These are phyloP conservation scores for Pythium phragmitis DNA, from an alignment of 352 stramenopile genomes.

Conservation along the genomic window DNA sequence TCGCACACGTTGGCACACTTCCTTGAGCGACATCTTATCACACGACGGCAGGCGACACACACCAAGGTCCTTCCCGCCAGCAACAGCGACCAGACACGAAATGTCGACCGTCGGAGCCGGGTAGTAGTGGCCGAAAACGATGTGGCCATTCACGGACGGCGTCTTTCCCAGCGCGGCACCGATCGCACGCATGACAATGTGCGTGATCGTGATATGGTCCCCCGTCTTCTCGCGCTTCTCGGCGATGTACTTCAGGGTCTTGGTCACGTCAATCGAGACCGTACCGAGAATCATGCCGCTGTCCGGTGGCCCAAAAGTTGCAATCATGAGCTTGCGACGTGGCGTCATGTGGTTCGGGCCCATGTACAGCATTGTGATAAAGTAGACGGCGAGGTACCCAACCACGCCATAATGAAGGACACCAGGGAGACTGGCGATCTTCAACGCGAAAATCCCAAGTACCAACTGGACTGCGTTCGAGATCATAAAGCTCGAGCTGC, in stretches of 20 bases:
- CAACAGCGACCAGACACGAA: slow-evolving; percentile 61
- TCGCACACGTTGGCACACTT: slow-evolving; percentile 45
- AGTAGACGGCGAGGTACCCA: slow-evolving; percentile 48
- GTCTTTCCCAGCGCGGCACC: slow-evolving; percentile 48
- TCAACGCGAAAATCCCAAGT: slow-evolving; percentile 46
- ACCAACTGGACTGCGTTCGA: slow-evolving; percentile 55
- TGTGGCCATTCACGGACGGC: slow-evolving; percentile 68
- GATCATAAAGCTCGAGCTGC: slow-evolving; percentile 38
- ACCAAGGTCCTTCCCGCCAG: slow-evolving; percentile 57
- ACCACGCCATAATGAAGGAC: slow-evolving; percentile 46
- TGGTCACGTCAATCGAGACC: slow-evolving; percentile 65
- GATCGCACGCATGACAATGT: slow-evolving; percentile 62
- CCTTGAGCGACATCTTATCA: slow-evolving; percentile 59
- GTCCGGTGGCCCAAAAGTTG: slow-evolving; percentile 51
- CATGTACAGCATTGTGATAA: slow-evolving; percentile 52
- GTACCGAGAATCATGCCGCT: slow-evolving; percentile 71
- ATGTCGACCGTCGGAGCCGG: slow-evolving; percentile 58
- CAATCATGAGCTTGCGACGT: slow-evolving; percentile 70
- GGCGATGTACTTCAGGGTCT: slow-evolving; percentile 58
- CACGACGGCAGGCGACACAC: slow-evolving; percentile 44
- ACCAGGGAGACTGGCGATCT: slow-evolving; percentile 41
- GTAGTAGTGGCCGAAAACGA: slow-evolving; percentile 74
- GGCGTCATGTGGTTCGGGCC: slow-evolving; percentile 57
- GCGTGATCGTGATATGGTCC: slow-evolving; percentile 64
- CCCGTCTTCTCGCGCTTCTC: slow-evolving; percentile 45